Conservation (phyloP, 306 rosid genomes). For the Castanea crenata region DNA sequence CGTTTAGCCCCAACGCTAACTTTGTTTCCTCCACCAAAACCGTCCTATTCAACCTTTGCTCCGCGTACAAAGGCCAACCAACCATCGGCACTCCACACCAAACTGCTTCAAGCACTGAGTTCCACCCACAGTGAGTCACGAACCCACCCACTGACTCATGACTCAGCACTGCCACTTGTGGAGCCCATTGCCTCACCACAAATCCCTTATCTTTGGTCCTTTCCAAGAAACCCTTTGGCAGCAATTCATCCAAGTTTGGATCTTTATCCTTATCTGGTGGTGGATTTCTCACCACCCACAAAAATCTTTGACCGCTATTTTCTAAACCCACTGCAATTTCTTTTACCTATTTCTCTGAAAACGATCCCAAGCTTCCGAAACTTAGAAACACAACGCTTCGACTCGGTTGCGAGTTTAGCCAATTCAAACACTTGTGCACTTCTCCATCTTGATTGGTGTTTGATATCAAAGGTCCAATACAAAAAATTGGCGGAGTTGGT, state of each 20-base stretch:
- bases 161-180: slow-evolving; percentile 17
- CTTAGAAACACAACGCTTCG: neutral
- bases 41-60: slow-evolving; percentile 12
- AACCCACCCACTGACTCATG: slow-evolving; percentile 27
- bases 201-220: too few relatives aligned
- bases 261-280: too few relatives aligned
- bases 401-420: neutral
- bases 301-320: neutral
- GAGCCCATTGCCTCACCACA: neutral
- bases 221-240: too few relatives aligned
- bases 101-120: slow-evolving; percentile 30
- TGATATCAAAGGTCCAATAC: neutral
- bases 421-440: neutral
- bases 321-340: neutral
- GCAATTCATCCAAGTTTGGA: too few relatives aligned
- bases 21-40: slow-evolving; percentile 9
- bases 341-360: too few relatives aligned
- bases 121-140: slow-evolving; percentile 43
- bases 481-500: too few relatives aligned
- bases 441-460: neutral
- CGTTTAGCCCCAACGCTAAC: slow-evolving; percentile 10
- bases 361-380: too few relatives aligned
- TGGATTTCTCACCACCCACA: slow-evolving; percentile 4
- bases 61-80: slow-evolving; percentile 27
- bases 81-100: slow-evolving; percentile 27